Evolutionary conservation across 148 eudicot species (phyloP).

Genomic region (Vaccinium vitisidaea): DNA sequence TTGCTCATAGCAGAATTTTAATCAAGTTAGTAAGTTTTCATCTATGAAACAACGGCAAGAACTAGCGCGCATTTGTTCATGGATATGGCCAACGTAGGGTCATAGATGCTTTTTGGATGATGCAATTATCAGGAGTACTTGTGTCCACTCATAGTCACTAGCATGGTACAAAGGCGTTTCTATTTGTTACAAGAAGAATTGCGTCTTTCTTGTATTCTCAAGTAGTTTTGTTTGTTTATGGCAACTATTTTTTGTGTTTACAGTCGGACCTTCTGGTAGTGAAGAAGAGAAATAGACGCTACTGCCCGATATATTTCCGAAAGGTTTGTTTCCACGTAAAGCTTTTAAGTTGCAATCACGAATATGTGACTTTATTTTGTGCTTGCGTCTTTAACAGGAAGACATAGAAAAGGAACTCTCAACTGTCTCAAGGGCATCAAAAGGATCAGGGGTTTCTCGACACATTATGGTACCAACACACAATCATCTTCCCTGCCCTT

Average conservation of each 20-base stretch:
- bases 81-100: not conserved
- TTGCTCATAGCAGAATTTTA: not conserved
- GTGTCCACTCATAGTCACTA: not conserved
- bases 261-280: constrained; percentile 92
- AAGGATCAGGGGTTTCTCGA: constrained; percentile 62
- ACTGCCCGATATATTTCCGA: constrained; percentile 80
- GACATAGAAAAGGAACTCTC: constrained; percentile 85
- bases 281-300: constrained; percentile 79
- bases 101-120: not conserved
- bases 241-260: constrained; percentile 17
- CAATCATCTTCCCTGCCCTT: not conserved
- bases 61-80: not conserved
- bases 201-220: not conserved
- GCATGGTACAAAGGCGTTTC: not conserved
- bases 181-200: not conserved
- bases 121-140: not conserved
- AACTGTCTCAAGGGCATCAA: constrained; percentile 44
- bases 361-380: constrained; percentile 11
- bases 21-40: not conserved
- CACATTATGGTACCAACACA: constrained; percentile 58
- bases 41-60: not conserved
- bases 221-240: not conserved
- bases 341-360: constrained; percentile 5
- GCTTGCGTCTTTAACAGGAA: constrained; percentile 54
- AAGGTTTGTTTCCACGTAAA: constrained; percentile 48